Evolutionary conservation across 2,329 filamentous ascomycete genomes (phyloP).

Genomic region (Aspergillus sp.): DNA sequence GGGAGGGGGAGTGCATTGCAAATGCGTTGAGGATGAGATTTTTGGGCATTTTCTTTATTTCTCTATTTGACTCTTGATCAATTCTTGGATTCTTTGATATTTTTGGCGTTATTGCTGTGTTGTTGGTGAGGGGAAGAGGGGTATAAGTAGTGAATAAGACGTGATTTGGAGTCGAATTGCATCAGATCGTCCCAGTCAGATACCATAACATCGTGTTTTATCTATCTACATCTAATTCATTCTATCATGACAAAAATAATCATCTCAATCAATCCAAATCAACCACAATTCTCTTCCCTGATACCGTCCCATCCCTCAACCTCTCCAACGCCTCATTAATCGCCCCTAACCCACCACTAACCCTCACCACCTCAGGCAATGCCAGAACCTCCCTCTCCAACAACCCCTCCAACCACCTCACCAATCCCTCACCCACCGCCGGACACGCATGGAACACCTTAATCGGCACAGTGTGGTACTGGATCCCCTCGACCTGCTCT

Average conservation of each 20-base stretch:
- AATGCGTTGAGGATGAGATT: slow-evolving; percentile 46
- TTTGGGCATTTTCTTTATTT: slow-evolving; percentile 17
- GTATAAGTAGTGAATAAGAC: too few relatives aligned
- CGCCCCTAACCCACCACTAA: slow-evolving; percentile 58
- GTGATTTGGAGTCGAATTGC: too few relatives aligned
- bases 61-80: too few relatives aligned
- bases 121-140: too few relatives aligned
- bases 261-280: slow-evolving; percentile 14
- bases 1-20: slow-evolving; percentile 44
- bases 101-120: too few relatives aligned
- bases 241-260: neutral
- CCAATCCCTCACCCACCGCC: slow-evolving; percentile 58
- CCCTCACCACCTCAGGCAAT: slow-evolving; percentile 62
- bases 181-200: too few relatives aligned
- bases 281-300: slow-evolving; percentile 66
- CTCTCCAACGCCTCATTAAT: slow-evolving; percentile 66
- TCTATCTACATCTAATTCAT: neutral
- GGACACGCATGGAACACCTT: slow-evolving; percentile 70
- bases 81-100: too few relatives aligned
- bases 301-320: slow-evolving; percentile 61
- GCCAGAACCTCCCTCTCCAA: slow-evolving; percentile 50
- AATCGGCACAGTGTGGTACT: slow-evolving; percentile 65
- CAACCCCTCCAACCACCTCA: slow-evolving; percentile 64
- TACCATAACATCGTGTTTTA: too few relatives aligned
- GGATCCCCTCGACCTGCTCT: slow-evolving; percentile 39